phyloP scores from a whole-genome alignment of 176 grass and related monocot species.

The Secale cereale region DNA sequence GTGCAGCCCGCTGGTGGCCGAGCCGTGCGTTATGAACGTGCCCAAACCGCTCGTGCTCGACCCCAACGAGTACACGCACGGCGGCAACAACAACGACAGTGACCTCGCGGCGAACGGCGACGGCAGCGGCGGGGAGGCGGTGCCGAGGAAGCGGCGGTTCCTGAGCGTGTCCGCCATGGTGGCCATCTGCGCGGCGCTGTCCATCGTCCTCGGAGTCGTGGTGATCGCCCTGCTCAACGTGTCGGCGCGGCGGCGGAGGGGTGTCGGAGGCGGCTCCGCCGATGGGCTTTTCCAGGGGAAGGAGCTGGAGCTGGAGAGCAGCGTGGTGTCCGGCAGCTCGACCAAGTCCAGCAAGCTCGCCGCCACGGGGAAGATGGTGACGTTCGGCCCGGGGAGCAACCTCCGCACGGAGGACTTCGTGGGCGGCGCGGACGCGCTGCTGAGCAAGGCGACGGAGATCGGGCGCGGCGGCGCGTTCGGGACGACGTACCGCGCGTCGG shows the following conservation, averaged over 20 bases:
- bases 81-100: slow-evolving; percentile 25
- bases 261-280: background rate
- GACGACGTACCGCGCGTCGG: slow-evolving; percentile 56
- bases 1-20: slow-evolving; percentile 70
- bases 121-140: background rate
- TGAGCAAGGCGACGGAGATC: slow-evolving; percentile 75
- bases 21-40: slow-evolving; percentile 89
- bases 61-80: slow-evolving; percentile 66
- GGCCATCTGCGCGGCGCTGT: slow-evolving; percentile 72
- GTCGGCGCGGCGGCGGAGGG: slow-evolving; percentile 50
- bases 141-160: slow-evolving; percentile 43
- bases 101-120: slow-evolving; percentile 15
- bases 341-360: slow-evolving; percentile 36
- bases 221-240: slow-evolving; percentile 73
- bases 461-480: slow-evolving; percentile 63
- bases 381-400: slow-evolving; percentile 59
- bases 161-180: slow-evolving; percentile 82
- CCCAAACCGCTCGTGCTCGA: slow-evolving; percentile 88
- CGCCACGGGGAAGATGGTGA: slow-evolving; percentile 70
- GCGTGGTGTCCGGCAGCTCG: slow-evolving; percentile 43
- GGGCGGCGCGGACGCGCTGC: slow-evolving; percentile 57
- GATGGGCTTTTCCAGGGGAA: slow-evolving; percentile 19
- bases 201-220: slow-evolving; percentile 55
- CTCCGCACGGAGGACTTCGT: slow-evolving; percentile 77
- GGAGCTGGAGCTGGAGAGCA: slow-evolving; percentile 47